phyloP scores from a whole-genome alignment of 306 rosid species.

The Cucurbita ficifolia region DNA sequence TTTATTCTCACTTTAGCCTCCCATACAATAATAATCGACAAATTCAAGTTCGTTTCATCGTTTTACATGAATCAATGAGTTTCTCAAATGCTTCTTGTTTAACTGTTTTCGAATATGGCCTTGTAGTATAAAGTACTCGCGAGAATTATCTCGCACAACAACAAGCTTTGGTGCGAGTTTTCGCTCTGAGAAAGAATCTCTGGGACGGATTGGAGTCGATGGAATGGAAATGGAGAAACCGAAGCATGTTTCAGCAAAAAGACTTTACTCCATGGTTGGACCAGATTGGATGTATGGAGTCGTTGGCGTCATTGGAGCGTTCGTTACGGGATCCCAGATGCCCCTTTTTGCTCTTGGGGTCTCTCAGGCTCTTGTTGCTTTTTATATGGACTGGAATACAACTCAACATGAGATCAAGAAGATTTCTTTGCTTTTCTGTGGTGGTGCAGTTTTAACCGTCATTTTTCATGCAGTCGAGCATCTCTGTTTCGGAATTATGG shows the following conservation, averaged over 20 bases:
- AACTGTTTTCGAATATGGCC: background rate
- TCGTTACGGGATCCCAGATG: conserved; percentile 92
- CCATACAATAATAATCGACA: too few species aligned
- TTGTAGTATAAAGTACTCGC: conserved; percentile 47
- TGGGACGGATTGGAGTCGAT: conserved; percentile 38
- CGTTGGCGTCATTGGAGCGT: conserved; percentile 57
- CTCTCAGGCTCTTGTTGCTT: conserved; percentile 86
- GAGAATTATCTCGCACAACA: conserved; percentile 54
- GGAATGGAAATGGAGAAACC: conserved; percentile 35
- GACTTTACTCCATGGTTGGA: conserved; percentile 70
- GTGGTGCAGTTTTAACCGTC: conserved; percentile 53
- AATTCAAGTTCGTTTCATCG: too few species aligned
- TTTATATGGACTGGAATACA: conserved; percentile 90
- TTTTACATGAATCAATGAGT: background rate
- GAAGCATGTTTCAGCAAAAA: conserved; percentile 35
- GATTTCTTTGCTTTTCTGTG: conserved; percentile 62
- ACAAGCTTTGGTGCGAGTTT: conserved; percentile 73
- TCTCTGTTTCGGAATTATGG: conserved; percentile 83
- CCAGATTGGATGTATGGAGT: conserved; percentile 84
- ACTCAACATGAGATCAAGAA: conserved; percentile 58
- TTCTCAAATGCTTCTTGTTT: background rate
- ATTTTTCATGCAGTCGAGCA: conserved; percentile 71
- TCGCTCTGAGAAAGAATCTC: conserved; percentile 78
- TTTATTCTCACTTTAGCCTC: background rate
- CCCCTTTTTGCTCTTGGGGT: conserved; percentile 91